Evolutionary conservation across 1,139 yeast species (phyloP), one percentile per base, ranked within the genome.

Genomic region (Yarrowia galli): DNA sequence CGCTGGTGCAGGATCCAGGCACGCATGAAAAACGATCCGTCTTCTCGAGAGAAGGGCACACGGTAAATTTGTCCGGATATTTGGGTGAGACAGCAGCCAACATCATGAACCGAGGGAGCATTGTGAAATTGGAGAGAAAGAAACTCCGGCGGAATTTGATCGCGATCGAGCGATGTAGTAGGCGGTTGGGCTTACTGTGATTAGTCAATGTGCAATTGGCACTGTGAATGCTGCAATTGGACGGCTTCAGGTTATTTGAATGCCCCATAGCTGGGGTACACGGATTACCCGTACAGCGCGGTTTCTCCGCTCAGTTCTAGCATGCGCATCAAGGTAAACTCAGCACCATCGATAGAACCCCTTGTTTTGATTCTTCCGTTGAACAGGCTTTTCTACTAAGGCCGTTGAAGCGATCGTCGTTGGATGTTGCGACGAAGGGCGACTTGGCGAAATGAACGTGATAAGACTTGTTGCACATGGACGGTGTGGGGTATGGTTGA

Each of bases 1-100:
- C 60, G 60, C 16, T 6, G 32, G 32, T 53, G 60, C 60, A 53
- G 32, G 8, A 53, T 53, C 60, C 45, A 53, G 8, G 60, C 60
- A 53, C 48, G 25, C 25, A n/a, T 36, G 60, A 36, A 53, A 53
- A 49, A 49, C n/a, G n/a, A 28, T 25, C 36, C 23, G 54, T 3
- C 38, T 18, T 5, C 13, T 6, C 15, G n/a, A n/a, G n/a, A n/a
- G n/a, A 18, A 28, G 22, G 22, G 13, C 16, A 32, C n/a, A 23
- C 16, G 35, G 51, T 5, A 2, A 32, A 46, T 18, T 28, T 18
- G 49, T 48, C 54, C 53, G 53, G 36, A 15, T 15, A n/a, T 7
- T 23, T 46, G 32, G 7, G 10, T 20, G 43, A 40, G n/a, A 40
- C 43, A 40, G 22, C 43, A n/a, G 43, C 20, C 20, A 40, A 22